These are phyloP conservation scores for Ligustrum vulgare DNA, from an alignment of 257 asterid genomes.

Conservation along the genomic window DNA sequence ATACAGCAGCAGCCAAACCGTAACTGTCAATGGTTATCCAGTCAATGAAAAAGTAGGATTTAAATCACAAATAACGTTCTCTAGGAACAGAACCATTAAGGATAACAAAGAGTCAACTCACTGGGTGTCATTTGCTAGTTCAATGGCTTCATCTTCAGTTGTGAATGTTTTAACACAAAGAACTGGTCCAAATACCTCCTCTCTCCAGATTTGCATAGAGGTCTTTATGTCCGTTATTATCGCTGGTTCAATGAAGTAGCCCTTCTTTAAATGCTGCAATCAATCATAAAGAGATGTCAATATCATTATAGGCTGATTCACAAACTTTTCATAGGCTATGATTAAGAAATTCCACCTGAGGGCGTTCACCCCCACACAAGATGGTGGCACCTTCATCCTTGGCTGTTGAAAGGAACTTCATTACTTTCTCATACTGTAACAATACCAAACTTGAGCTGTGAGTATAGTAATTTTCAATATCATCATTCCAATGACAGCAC, in stretches of 20 bases:
- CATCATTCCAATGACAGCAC: background rate
- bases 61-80: background rate
- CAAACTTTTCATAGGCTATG: background rate
- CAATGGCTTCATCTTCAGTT: conserved; percentile 90
- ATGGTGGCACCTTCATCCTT: conserved; percentile 85
- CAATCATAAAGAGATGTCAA: conserved; percentile 18
- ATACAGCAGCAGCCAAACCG: conserved; percentile 80
- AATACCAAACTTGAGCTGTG: conserved; percentile 4
- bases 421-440: conserved; percentile 70
- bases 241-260: conserved; percentile 72
- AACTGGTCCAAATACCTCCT: conserved; percentile 97
- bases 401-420: conserved; percentile 69
- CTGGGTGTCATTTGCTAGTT: conserved; percentile 88
- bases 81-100: background rate
- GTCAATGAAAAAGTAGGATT: background rate
- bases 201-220: conserved; percentile 95
- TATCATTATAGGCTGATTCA: background rate
- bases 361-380: conserved; percentile 74
- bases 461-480: conserved; percentile 1
- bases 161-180: conserved; percentile 85
- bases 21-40: conserved; percentile 44
- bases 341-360: conserved; percentile 46
- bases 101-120: conserved; percentile 34
- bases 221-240: conserved; percentile 66
- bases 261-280: conserved; percentile 78